phyloP scores from a whole-genome alignment of 805 yeast species.

The Komagataella pastoris region DNA sequence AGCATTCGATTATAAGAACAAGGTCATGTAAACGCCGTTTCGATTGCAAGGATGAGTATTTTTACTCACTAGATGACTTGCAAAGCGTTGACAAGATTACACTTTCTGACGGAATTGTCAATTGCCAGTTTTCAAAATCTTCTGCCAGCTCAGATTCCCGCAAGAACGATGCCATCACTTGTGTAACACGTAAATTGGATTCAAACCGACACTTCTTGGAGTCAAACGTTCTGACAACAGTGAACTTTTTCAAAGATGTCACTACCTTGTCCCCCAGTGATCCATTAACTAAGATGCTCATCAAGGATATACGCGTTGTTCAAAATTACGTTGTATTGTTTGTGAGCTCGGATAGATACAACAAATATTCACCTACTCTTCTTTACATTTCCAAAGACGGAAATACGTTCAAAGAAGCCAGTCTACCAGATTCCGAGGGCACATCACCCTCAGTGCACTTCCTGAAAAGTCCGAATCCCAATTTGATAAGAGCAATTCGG shows the following conservation, averaged over 20 bases:
- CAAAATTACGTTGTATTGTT: conserved; percentile 26
- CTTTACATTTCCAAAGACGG: conserved; percentile 36
- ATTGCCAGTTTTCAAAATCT: conserved; percentile 3
- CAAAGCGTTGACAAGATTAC: not conserved
- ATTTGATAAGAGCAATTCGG: conserved; percentile 27
- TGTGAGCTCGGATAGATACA: conserved; percentile 29
- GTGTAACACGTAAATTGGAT: not conserved
- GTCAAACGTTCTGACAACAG: not conserved
- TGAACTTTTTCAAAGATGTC: not conserved
- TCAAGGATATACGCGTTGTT: conserved; percentile 19
- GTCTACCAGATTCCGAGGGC: conserved; percentile 16
- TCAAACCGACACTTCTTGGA: not conserved
- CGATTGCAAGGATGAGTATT: not conserved
- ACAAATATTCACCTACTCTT: conserved; percentile 20
- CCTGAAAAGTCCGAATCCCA: conserved; percentile 25
- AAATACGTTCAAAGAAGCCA: conserved; percentile 20
- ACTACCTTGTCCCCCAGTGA: conserved; percentile 11
- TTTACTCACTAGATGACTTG: not conserved
- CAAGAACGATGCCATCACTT: not conserved
- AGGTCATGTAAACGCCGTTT: not conserved
- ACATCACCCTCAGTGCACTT: conserved; percentile 23
- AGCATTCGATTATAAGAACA: not conserved
- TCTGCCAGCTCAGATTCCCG: conserved; percentile 2
- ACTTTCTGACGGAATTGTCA: not conserved
- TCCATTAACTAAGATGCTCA: conserved; percentile 8